Evolutionary conservation across 2,329 filamentous ascomycete genomes (phyloP).

Genomic region (Periglandula ipomoeae): DNA sequence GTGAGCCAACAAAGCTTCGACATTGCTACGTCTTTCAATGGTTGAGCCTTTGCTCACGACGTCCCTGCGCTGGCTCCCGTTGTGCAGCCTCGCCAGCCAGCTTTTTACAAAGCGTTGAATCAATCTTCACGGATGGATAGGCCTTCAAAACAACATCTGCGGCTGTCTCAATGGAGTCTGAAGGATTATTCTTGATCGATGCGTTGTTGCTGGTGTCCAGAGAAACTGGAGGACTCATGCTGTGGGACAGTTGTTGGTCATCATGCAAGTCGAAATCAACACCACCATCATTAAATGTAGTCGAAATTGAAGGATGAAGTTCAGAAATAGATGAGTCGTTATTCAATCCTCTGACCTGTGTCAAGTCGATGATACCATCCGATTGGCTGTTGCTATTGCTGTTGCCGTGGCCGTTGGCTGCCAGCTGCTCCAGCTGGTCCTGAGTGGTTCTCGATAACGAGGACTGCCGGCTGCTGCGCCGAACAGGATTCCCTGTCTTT

Average conservation of each 20-base stretch:
- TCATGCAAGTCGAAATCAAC: not conserved
- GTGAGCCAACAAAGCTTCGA: constrained; percentile 49
- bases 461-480: constrained; percentile 15
- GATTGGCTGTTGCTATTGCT: constrained; percentile 2
- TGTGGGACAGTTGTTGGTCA: not conserved
- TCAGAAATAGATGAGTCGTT: constrained; percentile 6
- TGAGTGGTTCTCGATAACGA: constrained; percentile 17
- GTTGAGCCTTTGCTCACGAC: constrained; percentile 46
- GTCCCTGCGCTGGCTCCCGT: constrained; percentile 42
- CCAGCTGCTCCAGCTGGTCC: constrained; percentile 22
- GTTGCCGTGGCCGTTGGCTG: not conserved
- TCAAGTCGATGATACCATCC: constrained; percentile 9
- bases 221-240: not conserved
- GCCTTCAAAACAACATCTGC: constrained; percentile 36
- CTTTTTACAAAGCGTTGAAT: constrained; percentile 46
- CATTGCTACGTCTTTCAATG: constrained; percentile 48
- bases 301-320: not conserved
- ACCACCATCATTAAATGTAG: not conserved
- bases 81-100: constrained; percentile 39
- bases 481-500: constrained; percentile 23
- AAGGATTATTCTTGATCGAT: not conserved
- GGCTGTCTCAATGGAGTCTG: constrained; percentile 25
- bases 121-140: constrained; percentile 36
- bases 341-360: constrained; percentile 7
- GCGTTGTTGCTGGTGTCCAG: constrained; percentile 4